Evolutionary conservation across 371 early-diverging fungal species (phyloP).

Genomic region (Zopfochytrium polystomum): DNA sequence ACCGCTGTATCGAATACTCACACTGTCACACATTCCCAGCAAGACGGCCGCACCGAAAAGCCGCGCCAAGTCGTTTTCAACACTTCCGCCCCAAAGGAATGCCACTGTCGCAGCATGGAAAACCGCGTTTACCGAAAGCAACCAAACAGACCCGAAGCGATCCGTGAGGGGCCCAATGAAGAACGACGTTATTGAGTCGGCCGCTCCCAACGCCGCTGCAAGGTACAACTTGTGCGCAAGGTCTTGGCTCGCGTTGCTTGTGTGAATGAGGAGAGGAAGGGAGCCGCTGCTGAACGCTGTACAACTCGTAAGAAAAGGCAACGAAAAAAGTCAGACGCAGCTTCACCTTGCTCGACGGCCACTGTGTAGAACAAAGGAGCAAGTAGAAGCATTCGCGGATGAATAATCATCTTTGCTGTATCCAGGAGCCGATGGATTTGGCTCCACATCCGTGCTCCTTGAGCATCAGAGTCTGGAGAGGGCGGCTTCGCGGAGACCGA

Average conservation of each 20-base stretch:
- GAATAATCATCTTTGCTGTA: slow-evolving; percentile 11
- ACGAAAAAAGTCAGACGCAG: no score
- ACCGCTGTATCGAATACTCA: no score
- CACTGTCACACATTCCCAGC: slow-evolving; percentile 13
- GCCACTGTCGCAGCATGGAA: slow-evolving; percentile 9
- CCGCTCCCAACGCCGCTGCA: slow-evolving; percentile 13
- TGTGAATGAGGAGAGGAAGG: slow-evolving; percentile 20
- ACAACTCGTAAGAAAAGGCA: slow-evolving; percentile 7
- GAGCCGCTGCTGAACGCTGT: slow-evolving; percentile 23
- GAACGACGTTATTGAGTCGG: slow-evolving; percentile 12
- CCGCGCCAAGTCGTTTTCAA: slow-evolving; percentile 10
- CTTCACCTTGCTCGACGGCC: no score
- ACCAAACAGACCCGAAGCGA: slow-evolving; percentile 13
- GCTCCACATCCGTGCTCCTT: neutral
- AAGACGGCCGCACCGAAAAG: slow-evolving; percentile 12
- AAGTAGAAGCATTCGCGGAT: slow-evolving; percentile 14
- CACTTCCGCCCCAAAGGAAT: slow-evolving; percentile 7
- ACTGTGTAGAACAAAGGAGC: slow-evolving; percentile 20
- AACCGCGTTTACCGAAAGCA: slow-evolving; percentile 6
- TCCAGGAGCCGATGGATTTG: slow-evolving; percentile 8
- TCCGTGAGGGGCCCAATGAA: slow-evolving; percentile 18
- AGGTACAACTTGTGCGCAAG: slow-evolving; percentile 18
- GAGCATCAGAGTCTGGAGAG: neutral
- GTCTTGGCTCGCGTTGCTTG: slow-evolving; percentile 5
- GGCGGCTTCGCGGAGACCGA: neutral